Conservation (phyloP, 2,329 filamentous ascomycete species). For the Fusarium heterosporum region DNA sequence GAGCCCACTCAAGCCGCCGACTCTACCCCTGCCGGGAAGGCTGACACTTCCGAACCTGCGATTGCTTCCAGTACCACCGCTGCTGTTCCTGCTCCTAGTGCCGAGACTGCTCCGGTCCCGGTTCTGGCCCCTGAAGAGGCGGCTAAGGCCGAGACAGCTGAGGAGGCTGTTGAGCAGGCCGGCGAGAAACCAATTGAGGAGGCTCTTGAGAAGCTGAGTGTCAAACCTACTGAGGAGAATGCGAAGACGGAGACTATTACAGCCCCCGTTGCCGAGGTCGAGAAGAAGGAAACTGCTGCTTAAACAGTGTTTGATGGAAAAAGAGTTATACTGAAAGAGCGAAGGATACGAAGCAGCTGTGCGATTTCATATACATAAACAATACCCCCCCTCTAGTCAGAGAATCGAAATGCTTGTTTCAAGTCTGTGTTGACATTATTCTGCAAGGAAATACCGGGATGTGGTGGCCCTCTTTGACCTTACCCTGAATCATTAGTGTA, state of each 20-base stretch:
- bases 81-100: neutral
- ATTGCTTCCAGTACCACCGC: constrained; percentile 9
- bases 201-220: constrained; percentile 29
- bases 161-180: constrained; percentile 26
- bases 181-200: constrained; percentile 39
- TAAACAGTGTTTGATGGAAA: constrained; percentile 1
- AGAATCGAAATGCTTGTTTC: constrained; percentile 7
- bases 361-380: constrained; percentile 28
- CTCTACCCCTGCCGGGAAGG: neutral
- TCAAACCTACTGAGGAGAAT: constrained; percentile 21
- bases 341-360: constrained; percentile 22
- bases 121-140: constrained; percentile 33
- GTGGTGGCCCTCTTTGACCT: neutral
- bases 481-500: neutral
- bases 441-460: neutral
- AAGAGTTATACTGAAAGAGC: neutral
- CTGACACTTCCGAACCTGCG: neutral
- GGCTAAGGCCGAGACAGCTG: constrained; percentile 36
- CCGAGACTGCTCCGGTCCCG: neutral
- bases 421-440: neutral
- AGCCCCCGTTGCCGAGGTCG: constrained; percentile 2
- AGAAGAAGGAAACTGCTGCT: constrained; percentile 24
- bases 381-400: constrained; percentile 37
- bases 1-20: neutral
- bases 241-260: constrained; percentile 17